A percentile compares a stretch with the other conserved stretches of the same genome.
phyloP scores from a whole-genome alignment of 768 basidiomycete species.

The Russula emetica region DNA sequence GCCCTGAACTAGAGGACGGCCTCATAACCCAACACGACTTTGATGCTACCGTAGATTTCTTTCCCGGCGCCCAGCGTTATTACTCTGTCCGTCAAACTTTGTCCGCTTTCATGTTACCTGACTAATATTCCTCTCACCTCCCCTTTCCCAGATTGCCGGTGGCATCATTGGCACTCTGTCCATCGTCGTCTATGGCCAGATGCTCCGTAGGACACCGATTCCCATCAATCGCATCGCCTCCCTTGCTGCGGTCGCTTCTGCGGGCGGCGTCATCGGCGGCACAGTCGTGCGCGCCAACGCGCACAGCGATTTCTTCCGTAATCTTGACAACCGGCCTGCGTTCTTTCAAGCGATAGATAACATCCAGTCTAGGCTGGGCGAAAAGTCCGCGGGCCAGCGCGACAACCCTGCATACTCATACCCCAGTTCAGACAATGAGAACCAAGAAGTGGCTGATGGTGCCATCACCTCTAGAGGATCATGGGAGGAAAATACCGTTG shows the following conservation, averaged over 20 bases:
- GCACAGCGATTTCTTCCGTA: slow-evolving; percentile 34
- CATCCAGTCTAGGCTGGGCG: slow-evolving; percentile 31
- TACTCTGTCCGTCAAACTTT: slow-evolving; percentile 36
- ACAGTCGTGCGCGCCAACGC: slow-evolving; percentile 30
- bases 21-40: slow-evolving; percentile 52
- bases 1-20: slow-evolving; percentile 51
- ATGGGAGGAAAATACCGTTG: not conserved
- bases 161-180: slow-evolving; percentile 32
- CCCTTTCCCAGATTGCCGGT: slow-evolving; percentile 29
- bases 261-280: slow-evolving; percentile 36
- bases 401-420: not conserved
- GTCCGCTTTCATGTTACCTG: not conserved
- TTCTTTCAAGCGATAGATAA: slow-evolving; percentile 36
- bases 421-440: not conserved
- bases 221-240: slow-evolving; percentile 31
- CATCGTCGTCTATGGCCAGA: slow-evolving; percentile 31
- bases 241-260: slow-evolving; percentile 30
- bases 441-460: not conserved
- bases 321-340: slow-evolving; percentile 34
- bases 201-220: slow-evolving; percentile 32
- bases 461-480: not conserved
- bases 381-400: slow-evolving; percentile 21
- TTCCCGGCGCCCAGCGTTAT: slow-evolving; percentile 46
- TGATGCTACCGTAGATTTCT: slow-evolving; percentile 49
- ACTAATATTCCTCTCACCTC: slow-evolving; percentile 27